These are phyloP conservation scores for Ceratorhiza oryzae-sativae DNA, from an alignment of 1,284 basidiomycete genomes.

Conservation along the genomic window DNA sequence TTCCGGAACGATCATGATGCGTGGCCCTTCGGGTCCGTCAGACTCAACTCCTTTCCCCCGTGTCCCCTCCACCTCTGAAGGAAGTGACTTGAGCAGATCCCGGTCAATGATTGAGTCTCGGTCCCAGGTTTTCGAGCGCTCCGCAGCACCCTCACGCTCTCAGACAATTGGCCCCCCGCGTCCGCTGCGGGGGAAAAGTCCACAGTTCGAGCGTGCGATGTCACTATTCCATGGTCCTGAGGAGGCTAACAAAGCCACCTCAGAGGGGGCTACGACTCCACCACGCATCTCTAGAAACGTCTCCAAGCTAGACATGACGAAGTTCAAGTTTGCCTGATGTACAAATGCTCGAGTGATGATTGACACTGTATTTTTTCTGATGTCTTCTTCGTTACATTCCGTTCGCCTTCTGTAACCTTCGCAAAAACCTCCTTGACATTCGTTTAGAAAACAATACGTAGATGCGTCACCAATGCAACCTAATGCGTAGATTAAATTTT, in stretches of 20 bases:
- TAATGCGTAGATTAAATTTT: not conserved
- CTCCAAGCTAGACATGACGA: slow-evolving; percentile 53
- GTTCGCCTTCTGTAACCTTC: slow-evolving; percentile 2
- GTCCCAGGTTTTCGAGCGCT: slow-evolving; percentile 23
- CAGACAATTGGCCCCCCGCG: slow-evolving; percentile 8
- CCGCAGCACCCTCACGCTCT: slow-evolving; percentile 8
- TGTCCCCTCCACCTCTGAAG: not conserved
- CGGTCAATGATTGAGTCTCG: slow-evolving; percentile 27
- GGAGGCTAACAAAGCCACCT: not conserved
- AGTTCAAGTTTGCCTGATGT: slow-evolving; percentile 51
- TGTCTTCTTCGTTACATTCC: slow-evolving; percentile 10
- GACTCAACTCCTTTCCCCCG: slow-evolving; percentile 5
- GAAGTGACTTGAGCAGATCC: slow-evolving; percentile 11
- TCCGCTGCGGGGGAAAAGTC: slow-evolving; percentile 13
- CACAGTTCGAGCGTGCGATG: slow-evolving; percentile 29
- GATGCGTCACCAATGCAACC: not conserved
- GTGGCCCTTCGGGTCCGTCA: not conserved
- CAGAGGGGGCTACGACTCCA: slow-evolving; percentile 19
- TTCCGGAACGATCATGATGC: slow-evolving; percentile 33
- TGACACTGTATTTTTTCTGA: slow-evolving; percentile 4
- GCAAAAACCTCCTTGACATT: slow-evolving; percentile 11
- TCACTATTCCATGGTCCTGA: slow-evolving; percentile 27
- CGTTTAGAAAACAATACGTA: not conserved
- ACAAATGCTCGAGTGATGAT: not conserved
- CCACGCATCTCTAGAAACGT: slow-evolving; percentile 38